Evolutionary conservation across 2,329 filamentous ascomycete genomes (phyloP).

Genomic region (Neofusicoccum ribis): DNA sequence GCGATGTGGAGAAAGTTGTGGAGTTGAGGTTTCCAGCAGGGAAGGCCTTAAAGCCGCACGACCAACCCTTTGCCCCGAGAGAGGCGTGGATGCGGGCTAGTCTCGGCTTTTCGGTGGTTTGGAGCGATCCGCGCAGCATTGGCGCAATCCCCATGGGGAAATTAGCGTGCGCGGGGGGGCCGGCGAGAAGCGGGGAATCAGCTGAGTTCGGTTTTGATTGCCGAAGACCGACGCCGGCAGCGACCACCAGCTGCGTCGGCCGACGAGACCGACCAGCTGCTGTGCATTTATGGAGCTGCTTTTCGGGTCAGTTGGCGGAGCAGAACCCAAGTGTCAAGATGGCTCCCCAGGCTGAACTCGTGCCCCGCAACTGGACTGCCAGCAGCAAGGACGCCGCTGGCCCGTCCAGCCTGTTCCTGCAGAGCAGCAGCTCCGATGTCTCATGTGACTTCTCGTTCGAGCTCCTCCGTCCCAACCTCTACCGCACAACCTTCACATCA

Average conservation of each 20-base stretch:
- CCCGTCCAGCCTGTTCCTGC: neutral
- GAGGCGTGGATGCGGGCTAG: neutral
- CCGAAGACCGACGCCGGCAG: neutral
- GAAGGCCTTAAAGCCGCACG: neutral
- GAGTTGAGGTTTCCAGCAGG: neutral
- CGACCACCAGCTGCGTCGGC: neutral
- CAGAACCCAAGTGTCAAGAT: neutral
- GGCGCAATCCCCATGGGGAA: slow-evolving; percentile 4
- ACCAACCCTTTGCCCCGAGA: neutral
- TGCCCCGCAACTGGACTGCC: neutral
- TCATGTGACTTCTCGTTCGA: slow-evolving; percentile 59
- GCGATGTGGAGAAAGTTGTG: slow-evolving; percentile 8
- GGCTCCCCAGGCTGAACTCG: slow-evolving; percentile 1
- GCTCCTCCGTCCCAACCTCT: slow-evolving; percentile 61
- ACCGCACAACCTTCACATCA: slow-evolving; percentile 68
- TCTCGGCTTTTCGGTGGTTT: slow-evolving; percentile 7
- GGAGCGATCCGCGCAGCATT: neutral
- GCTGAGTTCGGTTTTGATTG: neutral
- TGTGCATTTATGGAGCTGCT: neutral
- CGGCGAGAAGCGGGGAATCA: slow-evolving; percentile 9
- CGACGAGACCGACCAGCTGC: neutral
- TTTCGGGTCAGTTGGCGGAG: neutral
- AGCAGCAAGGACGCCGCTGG: neutral
- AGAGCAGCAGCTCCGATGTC: neutral
- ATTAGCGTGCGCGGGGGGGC: neutral